These are phyloP conservation scores for Diddensiella santjacobensis DNA, from an alignment of 805 yeast species.

Conservation along the genomic window DNA sequence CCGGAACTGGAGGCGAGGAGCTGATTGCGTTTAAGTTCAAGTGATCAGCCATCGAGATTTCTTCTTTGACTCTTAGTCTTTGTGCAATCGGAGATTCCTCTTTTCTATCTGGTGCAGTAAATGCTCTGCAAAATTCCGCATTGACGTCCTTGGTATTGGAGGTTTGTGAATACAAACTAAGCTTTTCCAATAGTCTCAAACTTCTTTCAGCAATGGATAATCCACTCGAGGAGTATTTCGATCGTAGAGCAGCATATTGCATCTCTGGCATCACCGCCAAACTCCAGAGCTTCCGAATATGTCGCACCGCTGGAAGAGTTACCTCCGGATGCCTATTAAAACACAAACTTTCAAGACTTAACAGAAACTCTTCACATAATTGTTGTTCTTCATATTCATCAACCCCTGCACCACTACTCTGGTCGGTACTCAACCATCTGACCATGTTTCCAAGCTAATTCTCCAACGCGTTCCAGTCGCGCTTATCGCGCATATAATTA, in stretches of 20 bases:
- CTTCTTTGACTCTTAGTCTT: background rate
- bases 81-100: background rate
- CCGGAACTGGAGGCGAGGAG: background rate
- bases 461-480: too few relatives aligned
- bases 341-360: slow-evolving; percentile 2
- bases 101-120: background rate
- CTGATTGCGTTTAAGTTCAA: background rate
- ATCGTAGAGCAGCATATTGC: background rate
- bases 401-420: slow-evolving; percentile 8
- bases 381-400: slow-evolving; percentile 7
- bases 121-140: background rate
- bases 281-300: slow-evolving; percentile 4
- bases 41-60: background rate
- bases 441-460: too few relatives aligned
- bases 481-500: too few relatives aligned
- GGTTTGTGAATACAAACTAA: background rate
- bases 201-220: slow-evolving; percentile 4
- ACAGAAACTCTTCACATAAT: slow-evolving; percentile 5
- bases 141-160: background rate
- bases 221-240: background rate
- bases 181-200: background rate
- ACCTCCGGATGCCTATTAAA: slow-evolving; percentile 1
- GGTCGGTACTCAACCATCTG: slow-evolving; percentile 8
- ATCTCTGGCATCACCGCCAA: slow-evolving; percentile 5
- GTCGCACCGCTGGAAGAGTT: slow-evolving; percentile 6